A percentile compares a stretch with the other conserved stretches of the same genome.
Conservation (phyloP, 306 rosid species). For the Cicer chorassanicum region DNA sequence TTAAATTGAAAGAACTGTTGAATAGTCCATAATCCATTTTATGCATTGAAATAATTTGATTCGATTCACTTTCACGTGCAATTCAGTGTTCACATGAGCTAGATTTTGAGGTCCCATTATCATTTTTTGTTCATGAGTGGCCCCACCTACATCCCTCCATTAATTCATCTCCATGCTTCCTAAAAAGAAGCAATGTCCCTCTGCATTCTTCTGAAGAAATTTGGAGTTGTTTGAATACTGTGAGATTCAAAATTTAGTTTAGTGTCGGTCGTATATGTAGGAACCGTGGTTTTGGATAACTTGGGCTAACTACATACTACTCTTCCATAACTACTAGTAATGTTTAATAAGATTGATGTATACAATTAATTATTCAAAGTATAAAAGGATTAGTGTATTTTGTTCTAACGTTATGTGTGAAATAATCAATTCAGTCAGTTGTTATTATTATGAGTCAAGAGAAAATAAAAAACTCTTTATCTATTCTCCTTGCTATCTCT, state of each 20-base stretch:
- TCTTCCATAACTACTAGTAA: neutral
- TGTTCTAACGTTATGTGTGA: no score
- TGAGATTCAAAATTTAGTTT: conserved; percentile 29
- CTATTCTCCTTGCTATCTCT: no score
- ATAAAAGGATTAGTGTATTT: no score
- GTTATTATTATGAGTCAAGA: no score
- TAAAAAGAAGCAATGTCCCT: conserved; percentile 53
- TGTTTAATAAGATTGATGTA: neutral
- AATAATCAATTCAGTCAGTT: no score
- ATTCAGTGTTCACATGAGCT: conserved; percentile 58
- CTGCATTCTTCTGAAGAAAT: conserved; percentile 11
- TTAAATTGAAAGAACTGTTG: no score
- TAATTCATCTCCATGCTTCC: conserved; percentile 86
- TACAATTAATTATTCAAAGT: no score
- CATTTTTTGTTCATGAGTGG: conserved; percentile 23
- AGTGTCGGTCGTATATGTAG: conserved; percentile 30
- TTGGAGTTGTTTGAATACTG: neutral
- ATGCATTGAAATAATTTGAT: conserved; percentile 52
- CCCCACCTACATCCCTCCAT: conserved; percentile 64
- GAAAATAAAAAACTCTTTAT: no score
- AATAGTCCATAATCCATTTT: conserved; percentile 35
- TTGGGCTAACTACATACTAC: conserved; percentile 5
- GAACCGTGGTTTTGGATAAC: conserved; percentile 22
- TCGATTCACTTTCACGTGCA: conserved; percentile 54
- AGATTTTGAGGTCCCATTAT: conserved; percentile 44